Evolutionary conservation across 495 filamentous ascomycete species (phyloP), one percentile per base, ranked within the genome.

Genomic region (Chaetomium cochliodes): DNA sequence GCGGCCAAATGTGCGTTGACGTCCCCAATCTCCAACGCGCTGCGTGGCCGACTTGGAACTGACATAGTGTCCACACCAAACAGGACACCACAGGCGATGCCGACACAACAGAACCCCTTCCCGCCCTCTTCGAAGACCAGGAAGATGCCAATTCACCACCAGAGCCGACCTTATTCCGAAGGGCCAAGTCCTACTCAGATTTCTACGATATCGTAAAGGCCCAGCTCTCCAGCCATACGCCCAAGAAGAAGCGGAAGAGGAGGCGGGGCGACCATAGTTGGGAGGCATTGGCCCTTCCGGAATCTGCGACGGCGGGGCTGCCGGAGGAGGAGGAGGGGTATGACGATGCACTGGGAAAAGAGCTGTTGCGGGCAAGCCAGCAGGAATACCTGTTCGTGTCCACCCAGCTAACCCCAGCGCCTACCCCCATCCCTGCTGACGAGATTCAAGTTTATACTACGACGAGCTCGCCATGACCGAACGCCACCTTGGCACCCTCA

Each of bases 381-480:
- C 88, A 90, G 63, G 87, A 94, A 71, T 97, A 96, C 75, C 80
- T 88, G 91, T 96, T 84, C 69, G 85, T 65, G 16, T 33, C 16
- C 51, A 12, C 26, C 39, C 58, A 22, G 13, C 5, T 9, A 22
- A 30, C 6, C 1, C 44, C 42, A 37, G 9, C 33, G 9, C 33
- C 33, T 8, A 37, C 12, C 15, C n/a, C 25, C 5, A 3, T 49
- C 16, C 7, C 28, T 70, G 71, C 67, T 78, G 62, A 77, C 69
- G 67, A 55, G 15, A 62, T 58, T 22, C 64, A 76, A 91, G 90
- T 70, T 77, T 89, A 52, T 92, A 92, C 69, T 82, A 87, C 64
- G 87, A 93, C 70, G 88, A 96, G 74, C 82, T 99, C 11, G 84
- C 84, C 52, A 80, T 92, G 73, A 89, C 90, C 3, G 87, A 90